Evolutionary conservation across 2,329 filamentous ascomycete genomes (phyloP).

Genomic region (Pseudogymnoascus sp.): DNA sequence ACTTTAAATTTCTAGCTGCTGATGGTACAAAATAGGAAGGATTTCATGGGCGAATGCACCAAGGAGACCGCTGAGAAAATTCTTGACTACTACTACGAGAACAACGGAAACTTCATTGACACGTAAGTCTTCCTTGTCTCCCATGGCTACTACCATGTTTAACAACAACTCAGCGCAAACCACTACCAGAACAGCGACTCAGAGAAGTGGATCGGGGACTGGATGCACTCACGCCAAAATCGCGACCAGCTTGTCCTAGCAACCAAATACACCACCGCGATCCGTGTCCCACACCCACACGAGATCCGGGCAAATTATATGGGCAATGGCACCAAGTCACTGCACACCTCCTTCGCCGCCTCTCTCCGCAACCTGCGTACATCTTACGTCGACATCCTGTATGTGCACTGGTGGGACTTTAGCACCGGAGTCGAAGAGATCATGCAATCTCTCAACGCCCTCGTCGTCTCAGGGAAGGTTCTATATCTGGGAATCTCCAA

Average conservation of each 20-base stretch:
- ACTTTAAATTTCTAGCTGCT: background rate
- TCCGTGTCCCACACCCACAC: conserved; percentile 34
- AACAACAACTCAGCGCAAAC: conserved; percentile 40
- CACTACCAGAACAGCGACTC: conserved; percentile 51
- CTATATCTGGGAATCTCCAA: conserved; percentile 61
- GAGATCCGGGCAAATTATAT: conserved; percentile 43
- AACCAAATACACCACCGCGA: conserved; percentile 60
- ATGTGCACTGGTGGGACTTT: conserved; percentile 38
- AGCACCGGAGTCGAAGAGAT: conserved; percentile 56
- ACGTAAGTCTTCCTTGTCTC: conserved; percentile 30
- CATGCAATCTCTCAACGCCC: conserved; percentile 58
- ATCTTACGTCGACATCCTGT: conserved; percentile 58
- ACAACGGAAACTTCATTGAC: conserved; percentile 63
- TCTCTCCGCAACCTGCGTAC: conserved; percentile 56
- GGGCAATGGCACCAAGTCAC: conserved; percentile 55
- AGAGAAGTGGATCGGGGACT: conserved; percentile 61
- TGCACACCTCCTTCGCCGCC: conserved; percentile 47
- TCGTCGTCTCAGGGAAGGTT: conserved; percentile 54
- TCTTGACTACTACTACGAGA: conserved; percentile 47
- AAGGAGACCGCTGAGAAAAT: conserved; percentile 48
- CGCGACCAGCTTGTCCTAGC: conserved; percentile 63
- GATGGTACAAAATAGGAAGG: conserved; percentile 16
- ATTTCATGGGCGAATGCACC: conserved; percentile 42
- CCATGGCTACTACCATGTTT: conserved; percentile 29
- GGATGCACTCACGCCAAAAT: conserved; percentile 57